These are phyloP conservation scores for Dryadomyces sulphureus DNA, from an alignment of 2,329 filamentous ascomycete species.

Conservation along the genomic window DNA sequence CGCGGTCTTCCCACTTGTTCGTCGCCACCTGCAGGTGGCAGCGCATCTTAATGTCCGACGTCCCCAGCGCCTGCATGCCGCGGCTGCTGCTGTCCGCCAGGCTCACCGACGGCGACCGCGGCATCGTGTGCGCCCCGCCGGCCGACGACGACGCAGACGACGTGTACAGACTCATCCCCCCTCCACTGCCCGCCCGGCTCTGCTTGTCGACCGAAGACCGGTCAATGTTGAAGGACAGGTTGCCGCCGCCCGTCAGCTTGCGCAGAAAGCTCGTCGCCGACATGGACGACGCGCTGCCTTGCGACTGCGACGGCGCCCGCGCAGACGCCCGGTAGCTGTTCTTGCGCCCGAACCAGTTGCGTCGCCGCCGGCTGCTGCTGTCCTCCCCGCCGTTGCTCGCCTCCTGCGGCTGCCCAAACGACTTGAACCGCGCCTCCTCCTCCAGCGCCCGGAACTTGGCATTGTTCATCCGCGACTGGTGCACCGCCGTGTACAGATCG, in stretches of 20 bases:
- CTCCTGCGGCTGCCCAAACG: conserved; percentile 45
- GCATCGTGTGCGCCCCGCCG: conserved; percentile 29
- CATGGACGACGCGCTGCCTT: conserved; percentile 48
- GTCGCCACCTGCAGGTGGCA: conserved; percentile 66
- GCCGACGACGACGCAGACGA: conserved; percentile 35
- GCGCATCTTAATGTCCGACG: conserved; percentile 71
- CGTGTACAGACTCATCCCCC: conserved; percentile 42
- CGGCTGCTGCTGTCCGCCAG: conserved; percentile 32
- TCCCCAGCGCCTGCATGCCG: conserved; percentile 43
- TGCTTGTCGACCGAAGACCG: conserved; percentile 56
- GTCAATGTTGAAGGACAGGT: conserved; percentile 65
- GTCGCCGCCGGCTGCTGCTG: conserved; percentile 28
- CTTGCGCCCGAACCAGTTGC: conserved; percentile 47
- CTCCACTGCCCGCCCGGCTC: conserved; percentile 31
- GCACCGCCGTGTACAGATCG: conserved; percentile 71
- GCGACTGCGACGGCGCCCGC: conserved; percentile 45
- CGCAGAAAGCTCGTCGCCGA: conserved; percentile 66
- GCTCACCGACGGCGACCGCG: conserved; percentile 43
- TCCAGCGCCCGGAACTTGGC: conserved; percentile 64
- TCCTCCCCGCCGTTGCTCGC: conserved; percentile 26
- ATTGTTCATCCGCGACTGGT: conserved; percentile 81
- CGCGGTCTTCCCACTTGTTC: conserved; percentile 83
- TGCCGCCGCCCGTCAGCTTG: conserved; percentile 53
- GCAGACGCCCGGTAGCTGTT: conserved; percentile 51
- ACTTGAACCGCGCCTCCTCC: conserved; percentile 55